phyloP scores from a whole-genome alignment of 768 basidiomycete genomes.

The Cyclocybe aegerita region DNA sequence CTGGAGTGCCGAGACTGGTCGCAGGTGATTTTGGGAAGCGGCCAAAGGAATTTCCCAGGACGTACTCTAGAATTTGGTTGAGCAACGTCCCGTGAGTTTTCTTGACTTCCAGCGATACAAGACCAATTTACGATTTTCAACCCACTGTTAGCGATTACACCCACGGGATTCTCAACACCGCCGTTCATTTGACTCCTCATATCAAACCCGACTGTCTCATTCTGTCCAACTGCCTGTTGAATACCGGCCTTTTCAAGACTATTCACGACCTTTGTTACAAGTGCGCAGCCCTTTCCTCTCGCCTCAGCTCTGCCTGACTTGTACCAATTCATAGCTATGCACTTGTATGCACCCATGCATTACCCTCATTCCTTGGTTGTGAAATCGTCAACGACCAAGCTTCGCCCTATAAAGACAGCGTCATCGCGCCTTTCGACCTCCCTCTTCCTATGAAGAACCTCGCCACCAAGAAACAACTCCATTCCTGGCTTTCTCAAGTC shows the following conservation, averaged over 20 bases:
- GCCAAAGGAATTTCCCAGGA: constrained; percentile 10
- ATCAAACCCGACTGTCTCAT: constrained; percentile 11
- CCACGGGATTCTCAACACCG: constrained; percentile 13
- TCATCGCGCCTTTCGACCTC: constrained; percentile 8
- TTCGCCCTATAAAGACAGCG: constrained; percentile 13
- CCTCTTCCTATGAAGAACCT: constrained; percentile 11
- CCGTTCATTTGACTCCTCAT: constrained; percentile 14
- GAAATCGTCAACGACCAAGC: constrained; percentile 7
- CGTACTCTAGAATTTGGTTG: constrained; percentile 16
- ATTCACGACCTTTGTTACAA: constrained; percentile 12
- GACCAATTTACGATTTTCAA: neutral
- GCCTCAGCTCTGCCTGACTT: neutral
- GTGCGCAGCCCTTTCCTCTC: neutral
- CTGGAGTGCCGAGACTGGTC: constrained; percentile 12
- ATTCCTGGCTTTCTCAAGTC: constrained; percentile 15
- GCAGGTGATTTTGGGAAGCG: constrained; percentile 14
- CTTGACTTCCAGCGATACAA: neutral
- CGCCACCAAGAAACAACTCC: constrained; percentile 16
- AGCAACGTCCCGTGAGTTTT: constrained; percentile 19
- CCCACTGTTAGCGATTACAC: constrained; percentile 15
- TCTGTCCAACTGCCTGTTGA: constrained; percentile 17
- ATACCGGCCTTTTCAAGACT: constrained; percentile 4
- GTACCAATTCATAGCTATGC: constrained; percentile 7
- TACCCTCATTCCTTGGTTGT: constrained; percentile 10
- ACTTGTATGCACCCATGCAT: constrained; percentile 6